Evolutionary conservation across 2,329 filamentous ascomycete species (phyloP).

Genomic region (Hortaea werneckii): DNA sequence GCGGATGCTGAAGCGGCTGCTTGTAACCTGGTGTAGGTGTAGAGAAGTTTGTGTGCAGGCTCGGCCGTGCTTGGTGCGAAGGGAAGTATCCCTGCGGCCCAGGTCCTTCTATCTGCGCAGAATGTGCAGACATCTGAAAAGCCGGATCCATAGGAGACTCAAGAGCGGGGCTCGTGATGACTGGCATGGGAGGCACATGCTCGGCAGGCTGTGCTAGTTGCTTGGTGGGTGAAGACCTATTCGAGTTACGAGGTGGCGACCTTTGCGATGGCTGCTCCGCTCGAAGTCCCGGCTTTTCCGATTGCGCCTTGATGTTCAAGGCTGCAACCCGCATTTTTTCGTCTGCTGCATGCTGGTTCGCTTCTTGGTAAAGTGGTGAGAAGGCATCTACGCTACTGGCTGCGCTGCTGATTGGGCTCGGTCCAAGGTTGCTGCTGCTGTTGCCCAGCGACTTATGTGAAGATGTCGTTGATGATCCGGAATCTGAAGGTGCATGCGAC

Average conservation of each 20-base stretch:
- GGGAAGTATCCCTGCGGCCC: background rate
- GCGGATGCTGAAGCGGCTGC: background rate
- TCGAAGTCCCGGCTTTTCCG: slow-evolving; percentile 15
- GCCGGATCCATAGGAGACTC: slow-evolving; percentile 27
- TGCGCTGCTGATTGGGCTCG: slow-evolving; percentile 22
- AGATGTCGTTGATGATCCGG: slow-evolving; percentile 20
- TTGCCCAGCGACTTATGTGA: slow-evolving; percentile 12
- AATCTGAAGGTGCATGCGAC: slow-evolving; percentile 20
- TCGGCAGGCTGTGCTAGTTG: slow-evolving; percentile 1
- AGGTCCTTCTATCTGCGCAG: background rate
- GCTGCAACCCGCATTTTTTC: slow-evolving; percentile 15
- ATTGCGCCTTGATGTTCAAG: slow-evolving; percentile 11
- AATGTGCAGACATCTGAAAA: slow-evolving; percentile 1
- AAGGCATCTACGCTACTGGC: slow-evolving; percentile 23
- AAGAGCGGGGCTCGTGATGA: slow-evolving; percentile 6
- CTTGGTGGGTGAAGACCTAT: slow-evolving; percentile 6
- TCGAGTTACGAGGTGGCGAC: slow-evolving; percentile 12
- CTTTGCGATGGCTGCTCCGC: slow-evolving; percentile 15
- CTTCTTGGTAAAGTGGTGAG: slow-evolving; percentile 11
- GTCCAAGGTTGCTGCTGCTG: slow-evolving; percentile 18
- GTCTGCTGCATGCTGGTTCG: slow-evolving; percentile 12
- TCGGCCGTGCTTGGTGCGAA: background rate
- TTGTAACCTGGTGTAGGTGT: background rate
- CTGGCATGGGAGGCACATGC: slow-evolving; percentile 1
- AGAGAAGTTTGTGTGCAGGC: background rate